Evolutionary conservation across 305 asterid genomes (phyloP), one percentile per base, ranked within the genome.

Genomic region (Petunia hybrid): DNA sequence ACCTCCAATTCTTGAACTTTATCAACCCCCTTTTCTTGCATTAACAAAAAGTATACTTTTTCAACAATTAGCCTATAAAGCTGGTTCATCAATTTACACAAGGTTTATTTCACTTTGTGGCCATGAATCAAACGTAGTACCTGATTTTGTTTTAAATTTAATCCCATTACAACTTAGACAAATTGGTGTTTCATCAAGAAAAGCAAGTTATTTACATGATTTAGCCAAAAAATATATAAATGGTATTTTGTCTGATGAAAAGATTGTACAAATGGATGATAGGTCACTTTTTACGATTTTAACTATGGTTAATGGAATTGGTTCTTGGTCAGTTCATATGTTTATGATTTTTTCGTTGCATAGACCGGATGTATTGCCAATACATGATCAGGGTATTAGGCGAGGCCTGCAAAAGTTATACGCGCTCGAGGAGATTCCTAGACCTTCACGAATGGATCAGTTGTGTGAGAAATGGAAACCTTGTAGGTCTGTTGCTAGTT

Each of bases 251-350:
- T 95, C 99, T 0, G 99, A 95, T 82, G 94, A 94, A 2, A 81
- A 88, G 4, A 92, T 95, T 48, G 92, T 95, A 74, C 90, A 92
- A 81, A 94, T 95, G 99, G 99, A 95, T 43, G 99, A 95, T 79
- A 93, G 91, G 86, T 92, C 98, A 3, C 80, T 95, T 86, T 95
- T 92, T 87, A 93, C 97, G 1, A 92, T 95, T 98, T 93, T 95
- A 6, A 90, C 97, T 1, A 95, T 95, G 99, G 99, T 95, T 57
- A 95, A 94, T 84, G 99, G 99, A 53, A 94, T 95, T 68, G 99
- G 99, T 46, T 91, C 99, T 0, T 95, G 99, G 99, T 94, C 98
- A 7, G 99, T 95, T 45, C 98, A 95, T 76, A 94, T 95, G 99
- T 95, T 95, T 80, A 95, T 95, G 99, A 91, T 95, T 45, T 95